Conservation (phyloP, 2,329 filamentous ascomycete genomes). For the Ascochyta koolunga region DNA sequence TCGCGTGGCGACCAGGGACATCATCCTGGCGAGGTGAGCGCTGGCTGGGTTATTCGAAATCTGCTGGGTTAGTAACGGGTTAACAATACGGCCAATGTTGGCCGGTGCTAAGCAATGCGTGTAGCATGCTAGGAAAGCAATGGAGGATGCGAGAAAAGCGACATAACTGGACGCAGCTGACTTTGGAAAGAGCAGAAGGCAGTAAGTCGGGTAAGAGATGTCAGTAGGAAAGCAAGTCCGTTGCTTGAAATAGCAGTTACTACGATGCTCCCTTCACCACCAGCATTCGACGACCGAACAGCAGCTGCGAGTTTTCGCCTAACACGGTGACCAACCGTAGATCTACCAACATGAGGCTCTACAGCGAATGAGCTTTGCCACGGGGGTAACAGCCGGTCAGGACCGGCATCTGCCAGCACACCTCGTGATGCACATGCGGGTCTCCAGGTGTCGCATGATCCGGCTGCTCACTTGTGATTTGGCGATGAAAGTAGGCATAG, state of each 20-base stretch:
- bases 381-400: conserved; percentile 8
- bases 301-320: background rate
- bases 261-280: background rate
- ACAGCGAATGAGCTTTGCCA: background rate
- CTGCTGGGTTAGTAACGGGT: conserved; percentile 5
- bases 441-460: conserved; percentile 25
- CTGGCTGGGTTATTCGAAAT: background rate
- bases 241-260: background rate
- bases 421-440: conserved; percentile 27
- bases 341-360: background rate
- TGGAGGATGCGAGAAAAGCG: background rate
- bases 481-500: background rate
- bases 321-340: background rate
- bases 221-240: background rate
- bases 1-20: conserved; percentile 36
- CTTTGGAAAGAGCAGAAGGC: background rate
- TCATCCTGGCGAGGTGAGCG: conserved; percentile 27
- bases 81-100: conserved; percentile 10
- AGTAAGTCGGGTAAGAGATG: background rate
- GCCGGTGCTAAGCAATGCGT: conserved; percentile 4
- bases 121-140: background rate
- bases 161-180: background rate
- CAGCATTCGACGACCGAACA: background rate
- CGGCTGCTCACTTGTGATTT: conserved; percentile 12
- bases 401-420: conserved; percentile 28